Evolutionary conservation across 2,329 filamentous ascomycete species (phyloP).

Genomic region (Remersonia thermophila): DNA sequence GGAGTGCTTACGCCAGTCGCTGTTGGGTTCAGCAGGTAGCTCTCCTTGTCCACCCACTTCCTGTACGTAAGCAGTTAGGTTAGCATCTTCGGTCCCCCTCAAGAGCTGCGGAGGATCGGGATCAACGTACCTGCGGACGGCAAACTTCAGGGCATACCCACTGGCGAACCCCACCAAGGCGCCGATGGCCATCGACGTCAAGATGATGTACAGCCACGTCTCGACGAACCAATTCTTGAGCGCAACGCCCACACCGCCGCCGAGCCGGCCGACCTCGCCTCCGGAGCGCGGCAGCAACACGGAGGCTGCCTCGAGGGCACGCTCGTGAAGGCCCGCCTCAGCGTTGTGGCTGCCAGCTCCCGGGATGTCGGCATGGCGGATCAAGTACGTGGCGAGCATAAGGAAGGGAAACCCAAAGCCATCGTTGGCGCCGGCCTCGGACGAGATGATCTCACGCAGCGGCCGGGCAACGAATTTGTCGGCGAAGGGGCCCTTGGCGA

Average conservation of each 20-base stretch:
- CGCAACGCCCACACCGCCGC: slow-evolving; percentile 38
- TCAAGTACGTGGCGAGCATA: slow-evolving; percentile 43
- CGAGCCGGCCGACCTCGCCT: slow-evolving; percentile 33
- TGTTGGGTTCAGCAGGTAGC: slow-evolving; percentile 39
- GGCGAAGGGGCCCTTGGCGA: slow-evolving; percentile 50
- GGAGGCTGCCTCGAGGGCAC: neutral
- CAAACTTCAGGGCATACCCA: slow-evolving; percentile 33
- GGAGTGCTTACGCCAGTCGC: slow-evolving; percentile 28
- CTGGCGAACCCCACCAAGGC: slow-evolving; percentile 35
- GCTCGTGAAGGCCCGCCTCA: neutral
- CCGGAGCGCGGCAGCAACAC: slow-evolving; percentile 14
- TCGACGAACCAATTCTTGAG: slow-evolving; percentile 47
- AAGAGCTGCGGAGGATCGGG: neutral
- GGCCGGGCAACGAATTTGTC: slow-evolving; percentile 47
- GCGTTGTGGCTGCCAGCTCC: slow-evolving; percentile 5
- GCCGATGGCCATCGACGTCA: slow-evolving; percentile 41
- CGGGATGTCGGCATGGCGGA: slow-evolving; percentile 37
- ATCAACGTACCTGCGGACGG: slow-evolving; percentile 37
- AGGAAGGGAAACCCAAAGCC: slow-evolving; percentile 52
- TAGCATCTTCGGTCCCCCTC: slow-evolving; percentile 27
- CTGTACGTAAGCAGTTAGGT: slow-evolving; percentile 18
- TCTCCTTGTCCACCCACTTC: slow-evolving; percentile 44
- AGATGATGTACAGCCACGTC: slow-evolving; percentile 46
- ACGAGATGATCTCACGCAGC: slow-evolving; percentile 48
- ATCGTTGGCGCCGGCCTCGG: slow-evolving; percentile 49